Percentiles rank a stretch among this genome's conserved stretches.
Evolutionary conservation across 176 grass and related monocot species (phyloP).

Genomic region (Olyra latifolia): DNA sequence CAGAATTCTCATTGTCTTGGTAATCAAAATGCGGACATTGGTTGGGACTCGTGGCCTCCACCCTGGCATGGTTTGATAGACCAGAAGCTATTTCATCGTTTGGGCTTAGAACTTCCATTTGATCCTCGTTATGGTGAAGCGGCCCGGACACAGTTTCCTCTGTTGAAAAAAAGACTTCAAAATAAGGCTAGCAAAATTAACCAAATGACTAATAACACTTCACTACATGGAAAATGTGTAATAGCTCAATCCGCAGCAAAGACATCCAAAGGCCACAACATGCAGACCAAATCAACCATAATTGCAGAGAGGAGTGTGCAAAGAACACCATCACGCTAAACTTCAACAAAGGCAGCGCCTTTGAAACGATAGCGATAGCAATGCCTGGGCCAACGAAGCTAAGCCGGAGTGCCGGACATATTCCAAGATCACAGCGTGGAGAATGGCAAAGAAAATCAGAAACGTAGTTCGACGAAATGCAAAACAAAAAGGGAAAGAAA

Average conservation of each 20-base stretch:
- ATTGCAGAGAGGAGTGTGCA: not conserved
- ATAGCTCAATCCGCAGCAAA: too few species aligned
- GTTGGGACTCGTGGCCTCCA: not conserved
- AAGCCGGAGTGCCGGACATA: too few species aligned
- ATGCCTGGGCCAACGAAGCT: not conserved
- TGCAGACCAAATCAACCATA: not conserved
- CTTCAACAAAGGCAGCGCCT: not conserved
- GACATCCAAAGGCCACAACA: not conserved
- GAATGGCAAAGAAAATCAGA: not conserved
- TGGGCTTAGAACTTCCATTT: constrained; percentile 23
- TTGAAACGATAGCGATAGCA: not conserved
- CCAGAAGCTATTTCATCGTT: not conserved
- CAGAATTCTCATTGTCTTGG: not conserved
- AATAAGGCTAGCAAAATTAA: not conserved
- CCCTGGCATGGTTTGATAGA: not conserved
- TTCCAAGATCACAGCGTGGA: not conserved
- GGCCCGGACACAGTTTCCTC: constrained; percentile 31
- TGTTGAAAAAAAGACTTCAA: constrained; percentile 2
- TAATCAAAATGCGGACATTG: not conserved
- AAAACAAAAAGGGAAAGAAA: not conserved
- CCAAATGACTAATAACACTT: not conserved
- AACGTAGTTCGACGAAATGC: not conserved
- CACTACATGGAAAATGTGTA: not conserved
- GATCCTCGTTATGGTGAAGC: not conserved
- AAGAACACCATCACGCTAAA: not conserved